phyloP scores from a whole-genome alignment of 805 yeast species.

The Hanseniaspora nectarophila region DNA sequence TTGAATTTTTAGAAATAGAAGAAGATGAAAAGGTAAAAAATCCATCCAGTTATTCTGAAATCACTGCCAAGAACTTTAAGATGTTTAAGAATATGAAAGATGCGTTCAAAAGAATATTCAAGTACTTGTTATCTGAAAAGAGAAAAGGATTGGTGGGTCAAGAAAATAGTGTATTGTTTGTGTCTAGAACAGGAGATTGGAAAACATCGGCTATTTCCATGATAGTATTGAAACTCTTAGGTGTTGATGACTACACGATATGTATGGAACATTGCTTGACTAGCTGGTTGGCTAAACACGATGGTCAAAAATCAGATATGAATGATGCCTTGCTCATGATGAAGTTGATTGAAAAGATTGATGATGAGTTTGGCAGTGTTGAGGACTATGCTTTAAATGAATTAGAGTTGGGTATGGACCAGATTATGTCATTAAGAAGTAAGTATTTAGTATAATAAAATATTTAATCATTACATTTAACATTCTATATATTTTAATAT shows the following conservation, averaged over 20 bases:
- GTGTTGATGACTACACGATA: conserved; percentile 53
- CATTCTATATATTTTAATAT: too few species aligned
- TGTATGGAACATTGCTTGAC: conserved; percentile 72
- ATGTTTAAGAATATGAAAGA: background rate
- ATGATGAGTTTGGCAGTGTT: conserved; percentile 43
- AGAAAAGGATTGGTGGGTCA: background rate
- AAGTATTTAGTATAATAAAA: conserved; percentile 24
- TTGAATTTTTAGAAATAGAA: conserved; percentile 30
- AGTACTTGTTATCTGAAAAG: background rate
- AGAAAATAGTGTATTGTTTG: conserved; percentile 3
- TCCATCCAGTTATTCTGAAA: background rate
- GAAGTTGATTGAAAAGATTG: conserved; percentile 44
- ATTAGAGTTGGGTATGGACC: conserved; percentile 37
- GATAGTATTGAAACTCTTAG: conserved; percentile 49
- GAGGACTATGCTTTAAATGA: conserved; percentile 35
- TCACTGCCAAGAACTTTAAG: background rate
- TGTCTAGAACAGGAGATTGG: background rate
- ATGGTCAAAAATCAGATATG: background rate
- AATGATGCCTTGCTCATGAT: conserved; percentile 62
- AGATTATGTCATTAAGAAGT: conserved; percentile 30
- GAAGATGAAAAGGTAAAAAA: conserved; percentile 29
- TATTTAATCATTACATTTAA: too few species aligned
- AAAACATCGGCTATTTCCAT: conserved; percentile 68
- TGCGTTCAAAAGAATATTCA: background rate
- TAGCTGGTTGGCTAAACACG: conserved; percentile 36